phyloP scores from a whole-genome alignment of 345 rosid genomes.

The Clausena lansium region DNA sequence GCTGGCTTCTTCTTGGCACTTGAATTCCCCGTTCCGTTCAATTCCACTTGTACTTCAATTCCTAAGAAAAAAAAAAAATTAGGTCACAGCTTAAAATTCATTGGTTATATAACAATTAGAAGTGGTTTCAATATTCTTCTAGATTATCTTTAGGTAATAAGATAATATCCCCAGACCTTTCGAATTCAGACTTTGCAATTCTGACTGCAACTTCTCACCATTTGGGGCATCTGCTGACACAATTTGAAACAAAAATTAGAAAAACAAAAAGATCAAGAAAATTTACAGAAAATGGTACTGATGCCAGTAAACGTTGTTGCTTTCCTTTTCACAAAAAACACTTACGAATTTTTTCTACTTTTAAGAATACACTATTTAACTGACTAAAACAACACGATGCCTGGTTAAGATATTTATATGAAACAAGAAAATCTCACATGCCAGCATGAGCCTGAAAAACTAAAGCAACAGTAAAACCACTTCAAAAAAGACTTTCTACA shows the following conservation, averaged over 20 bases:
- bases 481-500: not conserved
- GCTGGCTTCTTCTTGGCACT: slow-evolving; percentile 47
- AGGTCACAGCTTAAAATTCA: not conserved
- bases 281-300: not conserved
- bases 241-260: no score
- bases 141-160: not conserved
- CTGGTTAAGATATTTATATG: not conserved
- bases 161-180: slow-evolving; percentile 43
- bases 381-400: not conserved
- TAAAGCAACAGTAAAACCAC: not conserved
- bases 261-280: not conserved
- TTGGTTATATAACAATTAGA: not conserved
- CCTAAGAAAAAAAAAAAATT: slow-evolving; percentile 33
- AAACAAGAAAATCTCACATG: not conserved
- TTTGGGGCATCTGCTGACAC: slow-evolving; percentile 43
- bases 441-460: not conserved
- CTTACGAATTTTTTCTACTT: not conserved
- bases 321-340: not conserved
- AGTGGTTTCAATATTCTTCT: not conserved
- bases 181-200: slow-evolving; percentile 67
- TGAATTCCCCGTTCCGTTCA: slow-evolving; percentile 55
- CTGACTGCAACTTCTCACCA: slow-evolving; percentile 65
- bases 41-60: slow-evolving; percentile 72
- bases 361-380: not conserved
- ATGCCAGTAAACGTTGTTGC: not conserved